A percentile compares a stretch with the other conserved stretches of the same genome.
These are phyloP conservation scores for Kalmusia sp. DNA, from an alignment of 2,329 filamentous ascomycete species.

Conservation along the genomic window DNA sequence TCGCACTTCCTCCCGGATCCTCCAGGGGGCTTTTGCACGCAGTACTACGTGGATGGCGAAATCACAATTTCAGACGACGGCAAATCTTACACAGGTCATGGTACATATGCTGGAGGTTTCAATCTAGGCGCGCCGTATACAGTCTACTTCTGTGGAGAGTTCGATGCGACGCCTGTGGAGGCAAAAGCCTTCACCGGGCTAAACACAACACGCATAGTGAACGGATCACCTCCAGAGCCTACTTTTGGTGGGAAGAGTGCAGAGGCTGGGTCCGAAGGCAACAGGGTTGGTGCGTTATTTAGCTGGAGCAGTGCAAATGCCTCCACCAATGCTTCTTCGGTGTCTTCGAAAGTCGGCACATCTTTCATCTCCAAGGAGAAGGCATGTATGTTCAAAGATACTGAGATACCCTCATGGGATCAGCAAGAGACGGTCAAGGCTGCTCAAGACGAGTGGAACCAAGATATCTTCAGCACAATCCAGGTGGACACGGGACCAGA, in stretches of 20 bases:
- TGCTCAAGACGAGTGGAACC: constrained; percentile 53
- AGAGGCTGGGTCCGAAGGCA: constrained; percentile 26
- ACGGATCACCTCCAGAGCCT: constrained; percentile 17
- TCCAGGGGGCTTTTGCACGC: constrained; percentile 25
- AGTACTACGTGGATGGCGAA: constrained; percentile 30
- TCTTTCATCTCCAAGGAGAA: constrained; percentile 58
- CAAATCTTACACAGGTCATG: constrained; percentile 32
- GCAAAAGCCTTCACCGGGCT: constrained; percentile 58
- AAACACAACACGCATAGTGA: constrained; percentile 33
- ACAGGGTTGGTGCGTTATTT: constrained; percentile 60
- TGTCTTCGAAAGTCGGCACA: constrained; percentile 58
- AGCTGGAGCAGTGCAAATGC: constrained; percentile 47
- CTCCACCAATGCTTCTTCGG: constrained; percentile 36
- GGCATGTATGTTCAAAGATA: constrained; percentile 54
- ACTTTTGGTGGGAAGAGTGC: constrained; percentile 17
- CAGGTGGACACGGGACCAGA: constrained; percentile 62
- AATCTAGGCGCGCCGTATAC: constrained; percentile 39
- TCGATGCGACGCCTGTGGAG: constrained; percentile 27
- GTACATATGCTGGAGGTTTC: constrained; percentile 36
- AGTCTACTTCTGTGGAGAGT: constrained; percentile 37
- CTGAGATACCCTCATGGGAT: constrained; percentile 52
- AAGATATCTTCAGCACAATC: constrained; percentile 63
- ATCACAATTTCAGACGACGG: constrained; percentile 28
- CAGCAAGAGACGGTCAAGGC: constrained; percentile 47
- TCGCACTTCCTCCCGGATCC: constrained; percentile 48